Evolutionary conservation across 345 rosid species (phyloP).

Genomic region (Trapa incisa): DNA sequence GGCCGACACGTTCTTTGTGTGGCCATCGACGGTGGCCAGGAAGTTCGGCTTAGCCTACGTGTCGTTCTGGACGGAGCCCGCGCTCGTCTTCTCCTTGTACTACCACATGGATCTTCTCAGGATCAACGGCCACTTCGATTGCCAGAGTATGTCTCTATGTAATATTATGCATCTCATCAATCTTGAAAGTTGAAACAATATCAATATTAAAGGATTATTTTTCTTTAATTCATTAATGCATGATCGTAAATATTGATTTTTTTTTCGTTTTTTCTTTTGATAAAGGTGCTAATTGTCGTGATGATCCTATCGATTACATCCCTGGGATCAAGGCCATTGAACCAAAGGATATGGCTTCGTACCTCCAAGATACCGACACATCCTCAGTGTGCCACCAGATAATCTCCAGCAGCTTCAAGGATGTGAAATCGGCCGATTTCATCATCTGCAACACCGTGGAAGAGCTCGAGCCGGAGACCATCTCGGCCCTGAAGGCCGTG

Average conservation of each 20-base stretch:
- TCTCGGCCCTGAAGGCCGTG: conserved; percentile 33
- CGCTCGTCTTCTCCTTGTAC: conserved; percentile 43
- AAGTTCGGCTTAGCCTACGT: conserved; percentile 34
- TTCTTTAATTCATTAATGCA: too few relatives aligned
- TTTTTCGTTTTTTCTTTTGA: too few relatives aligned
- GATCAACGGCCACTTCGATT: conserved; percentile 40
- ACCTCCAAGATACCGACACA: conserved; percentile 51
- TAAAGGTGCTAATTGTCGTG: conserved; percentile 16
- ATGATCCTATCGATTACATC: conserved; percentile 45
- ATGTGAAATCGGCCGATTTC: conserved; percentile 51
- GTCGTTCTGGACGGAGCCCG: conserved; percentile 65
- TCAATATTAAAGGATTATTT: too few relatives aligned
- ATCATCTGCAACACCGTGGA: conserved; percentile 58
- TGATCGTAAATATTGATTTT: too few relatives aligned
- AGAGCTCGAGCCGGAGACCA: conserved; percentile 45
- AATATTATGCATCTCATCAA: too few relatives aligned
- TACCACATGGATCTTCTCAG: conserved; percentile 45
- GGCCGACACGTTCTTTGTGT: conserved; percentile 51
- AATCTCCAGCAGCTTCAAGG: conserved; percentile 41
- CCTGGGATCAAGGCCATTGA: conserved; percentile 60
- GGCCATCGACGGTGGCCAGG: conserved; percentile 42
- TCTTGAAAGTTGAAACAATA: too few relatives aligned
- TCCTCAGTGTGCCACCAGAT: conserved; percentile 47
- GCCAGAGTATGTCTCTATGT: conserved; percentile 20
- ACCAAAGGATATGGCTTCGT: conserved; percentile 54